Conservation (phyloP, 805 yeast species). For the Jamesozyma rosinii region DNA sequence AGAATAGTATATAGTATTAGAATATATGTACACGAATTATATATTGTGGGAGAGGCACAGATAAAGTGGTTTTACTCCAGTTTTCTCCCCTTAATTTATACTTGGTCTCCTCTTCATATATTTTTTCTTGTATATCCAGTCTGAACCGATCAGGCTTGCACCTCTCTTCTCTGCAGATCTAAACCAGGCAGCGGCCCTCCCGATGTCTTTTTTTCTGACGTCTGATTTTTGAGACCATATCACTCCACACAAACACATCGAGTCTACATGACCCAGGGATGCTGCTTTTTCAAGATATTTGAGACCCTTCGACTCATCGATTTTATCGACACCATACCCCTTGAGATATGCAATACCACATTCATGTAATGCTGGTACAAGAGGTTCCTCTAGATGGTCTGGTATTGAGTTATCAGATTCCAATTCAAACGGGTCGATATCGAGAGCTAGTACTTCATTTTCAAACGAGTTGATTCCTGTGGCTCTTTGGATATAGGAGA, state of each 20-base stretch:
- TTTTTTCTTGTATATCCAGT: conserved; percentile 69
- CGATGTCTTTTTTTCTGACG: conserved; percentile 46
- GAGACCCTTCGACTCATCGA: conserved; percentile 50
- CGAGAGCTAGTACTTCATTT: conserved; percentile 14
- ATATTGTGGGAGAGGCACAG: too few species aligned
- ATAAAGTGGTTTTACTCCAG: too few species aligned
- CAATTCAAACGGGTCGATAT: conserved; percentile 32
- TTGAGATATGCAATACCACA: conserved; percentile 48
- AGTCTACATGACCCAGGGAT: conserved; percentile 55
- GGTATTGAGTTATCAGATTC: conserved; percentile 25
- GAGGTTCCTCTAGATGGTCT: conserved; percentile 34
- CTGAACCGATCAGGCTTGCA: conserved; percentile 51
- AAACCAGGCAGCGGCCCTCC: conserved; percentile 61
- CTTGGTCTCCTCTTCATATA: conserved; percentile 32
- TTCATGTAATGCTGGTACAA: conserved; percentile 48
- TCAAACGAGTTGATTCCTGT: conserved; percentile 31
- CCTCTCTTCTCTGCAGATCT: conserved; percentile 58
- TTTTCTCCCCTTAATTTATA: background rate
- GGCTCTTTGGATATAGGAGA: conserved; percentile 52
- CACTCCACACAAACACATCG: conserved; percentile 59
- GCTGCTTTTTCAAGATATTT: conserved; percentile 56
- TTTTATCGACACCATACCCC: conserved; percentile 42
- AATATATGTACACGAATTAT: too few species aligned
- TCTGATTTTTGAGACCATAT: conserved; percentile 53
- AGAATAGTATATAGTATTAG: too few species aligned